Percentiles rank a stretch among this genome's conserved stretches.
These are phyloP conservation scores for Penicillium simplicissimum DNA, from an alignment of 495 filamentous ascomycete genomes.

Conservation along the genomic window DNA sequence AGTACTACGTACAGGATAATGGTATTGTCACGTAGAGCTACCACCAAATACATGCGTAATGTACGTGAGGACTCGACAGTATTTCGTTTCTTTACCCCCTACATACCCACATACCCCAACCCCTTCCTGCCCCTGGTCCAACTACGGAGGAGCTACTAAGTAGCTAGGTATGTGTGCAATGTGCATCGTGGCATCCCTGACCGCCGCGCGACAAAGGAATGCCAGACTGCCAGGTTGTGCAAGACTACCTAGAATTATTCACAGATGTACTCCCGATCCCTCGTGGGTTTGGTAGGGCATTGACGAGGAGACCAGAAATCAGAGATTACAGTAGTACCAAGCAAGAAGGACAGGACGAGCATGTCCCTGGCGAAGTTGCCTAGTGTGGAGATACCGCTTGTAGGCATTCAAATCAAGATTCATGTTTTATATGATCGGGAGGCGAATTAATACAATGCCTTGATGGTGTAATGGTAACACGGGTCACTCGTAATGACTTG, in stretches of 20 bases:
- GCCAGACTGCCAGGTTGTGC: conserved; percentile 14
- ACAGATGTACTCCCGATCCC: neutral
- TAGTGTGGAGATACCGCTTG: neutral
- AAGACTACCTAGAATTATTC: neutral
- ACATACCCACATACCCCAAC: neutral
- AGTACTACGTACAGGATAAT: neutral
- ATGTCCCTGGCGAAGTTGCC: neutral
- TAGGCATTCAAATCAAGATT: neutral
- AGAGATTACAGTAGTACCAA: neutral
- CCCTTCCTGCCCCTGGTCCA: neutral
- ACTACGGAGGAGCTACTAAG: neutral
- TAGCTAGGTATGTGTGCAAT: neutral
- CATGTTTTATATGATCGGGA: neutral
- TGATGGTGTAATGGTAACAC: conserved; percentile 4
- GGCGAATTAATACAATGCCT: neutral
- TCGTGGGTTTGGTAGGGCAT: neutral
- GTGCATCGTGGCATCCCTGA: conserved; percentile 30
- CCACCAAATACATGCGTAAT: neutral
- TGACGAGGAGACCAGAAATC: neutral
- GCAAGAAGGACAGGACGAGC: neutral
- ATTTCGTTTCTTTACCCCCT: neutral
- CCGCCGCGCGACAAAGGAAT: conserved; percentile 27
- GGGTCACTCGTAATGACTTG: neutral
- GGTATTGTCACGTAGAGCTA: conserved; percentile 2
- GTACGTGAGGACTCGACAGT: neutral